Evolutionary conservation across 108 stramenopile species (phyloP), one percentile per base, ranked within the genome.

Genomic region (Cylindrotheca closterium): DNA sequence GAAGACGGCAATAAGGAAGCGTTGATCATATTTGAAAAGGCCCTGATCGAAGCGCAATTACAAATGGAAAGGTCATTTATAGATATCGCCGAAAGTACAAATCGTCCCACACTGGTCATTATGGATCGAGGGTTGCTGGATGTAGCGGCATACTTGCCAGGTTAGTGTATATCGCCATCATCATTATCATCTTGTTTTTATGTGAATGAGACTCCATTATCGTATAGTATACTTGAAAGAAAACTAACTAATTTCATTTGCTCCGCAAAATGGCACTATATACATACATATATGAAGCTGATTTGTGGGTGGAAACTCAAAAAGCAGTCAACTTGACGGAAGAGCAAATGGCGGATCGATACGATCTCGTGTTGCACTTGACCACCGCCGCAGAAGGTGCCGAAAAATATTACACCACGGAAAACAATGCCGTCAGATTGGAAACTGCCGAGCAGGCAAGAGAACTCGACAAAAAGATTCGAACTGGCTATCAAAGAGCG

Each of bases 361-460:
- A 96, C 75, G 82, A 96, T 79, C 86, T 83, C 30, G 83, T 96
- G 12, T 84, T 93, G 42, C 94, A 95, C 67, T 64, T 96, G 57
- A 86, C 93, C 0, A 94, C 96, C 10, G 93, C 93, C 4, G 93
- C 93, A 4, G 85, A 86, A 59, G 88, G 92, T 25, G 92, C 92
- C 0, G 84, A 83, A 52, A 30, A 68, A 12, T 85, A 66, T 65
- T 96, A 96, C 67, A 89, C 94, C 0, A 55, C 84, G 58, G 92
- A 86, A 51, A 96, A 95, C 56, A 97, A 97, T 71, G 75, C 58
- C 23, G 88, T 78, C 0, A 52, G 96, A 12, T 87, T 73, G 17
- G 96, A 97, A 80, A 70, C 83, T 4, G 63, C 80, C 0, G 90
- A 86, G 48, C 25, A 73, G 71, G 96, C 96, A 0, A 50, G 60